Evolutionary conservation across 1,139 yeast genomes (phyloP), one percentile per base, ranked within the genome.

Genomic region (Lodderomyces parapsilosis): DNA sequence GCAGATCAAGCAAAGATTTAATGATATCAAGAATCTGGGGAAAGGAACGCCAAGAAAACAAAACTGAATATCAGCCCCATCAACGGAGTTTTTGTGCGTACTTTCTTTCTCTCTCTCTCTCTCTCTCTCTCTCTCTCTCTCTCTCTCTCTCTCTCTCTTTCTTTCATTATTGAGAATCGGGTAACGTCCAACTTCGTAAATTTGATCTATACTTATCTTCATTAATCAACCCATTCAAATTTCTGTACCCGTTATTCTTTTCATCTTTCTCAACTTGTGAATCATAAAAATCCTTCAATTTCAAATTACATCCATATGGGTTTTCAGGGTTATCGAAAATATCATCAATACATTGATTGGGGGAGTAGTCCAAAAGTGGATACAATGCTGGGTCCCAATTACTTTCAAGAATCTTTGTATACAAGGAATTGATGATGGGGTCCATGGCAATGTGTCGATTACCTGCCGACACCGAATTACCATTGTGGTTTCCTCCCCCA

Each of bases 371-470:
- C 41, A 87, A 80, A 13, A 73, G 53, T 2, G 59, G 54, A 42
- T 65, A 65, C 25, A 89, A 83, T 45, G 84, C 78, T 1, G 83
- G 80, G 54, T 86, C 90, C 96, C 96, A 89, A 0, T 87, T 77
- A 32, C 86, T 73, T 45, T 84, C 83, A 54, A 84, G 76, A 1
- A 89, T 78, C 51, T 78, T 78, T 47, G 80, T 77, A 53, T 84
- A 78, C 13, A 86, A 62, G 40, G 68, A 69, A 43, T 71, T 69
- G 8, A 83, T 71, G 1, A 78, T 64, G 0, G 84, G 84, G 51
- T 80, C 81, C 49, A 75, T 66, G 19, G 68, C 53, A 1, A 68
- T 45, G 30, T 49, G 49, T 28, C 43, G 42, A 39, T 43, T 18
- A 20, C 24, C 18, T 25, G 18, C 38, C 7, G 31, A 39, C 15